Evolutionary conservation across 1,139 yeast species (phyloP), one percentile per base, ranked within the genome.

Genomic region (Neolecta irregularis): DNA sequence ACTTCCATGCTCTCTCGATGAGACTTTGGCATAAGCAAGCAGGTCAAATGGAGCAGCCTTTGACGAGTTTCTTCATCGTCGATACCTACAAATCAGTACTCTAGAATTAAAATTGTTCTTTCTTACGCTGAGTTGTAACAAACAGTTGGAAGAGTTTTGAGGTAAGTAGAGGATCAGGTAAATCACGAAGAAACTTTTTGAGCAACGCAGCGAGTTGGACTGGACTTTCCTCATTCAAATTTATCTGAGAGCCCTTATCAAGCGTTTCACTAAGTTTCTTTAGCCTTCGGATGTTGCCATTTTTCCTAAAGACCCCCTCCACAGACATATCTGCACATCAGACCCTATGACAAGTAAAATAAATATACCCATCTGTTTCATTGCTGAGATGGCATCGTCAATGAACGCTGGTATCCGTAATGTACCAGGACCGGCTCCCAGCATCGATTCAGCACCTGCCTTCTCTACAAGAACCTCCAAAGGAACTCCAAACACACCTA

Each of bases 261-360:
- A 85, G 76, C 41, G 64, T 69, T 36, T 73, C 83, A 0, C 85
- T 69, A 41, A 85, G 61, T 46, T 75, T 81, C 46, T 77, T 71
- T 35, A 88, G 62, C 33, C 79, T 68, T 48, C 85, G 74, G 49
- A 91, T 88, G 51, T 91, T 91, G 51, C 99, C 99, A 53, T 91
- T 91, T 52, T 85, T 78, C 49, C 99, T 69, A 63, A 91, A 91
- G 6, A 91, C 78, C 40, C 98, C 98, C 56, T 88, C 98, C 15
- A 83, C 88, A 3, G 95, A 79, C 80, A 91, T 75, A 33, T 48
- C 51, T 37, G 24, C 12, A 21, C n/a, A 12, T 23, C 13, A 13
- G 8, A 30, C 12, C 17, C 17, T 12, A 22, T 13, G 4, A 20
- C 6, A 11, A 23, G 21, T 17, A 5, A n/a, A 20, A 12, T 6